A percentile compares a stretch with the other conserved stretches of the same genome.
These are phyloP conservation scores for Lactarius quietus DNA, from an alignment of 768 basidiomycete species.

Conservation along the genomic window DNA sequence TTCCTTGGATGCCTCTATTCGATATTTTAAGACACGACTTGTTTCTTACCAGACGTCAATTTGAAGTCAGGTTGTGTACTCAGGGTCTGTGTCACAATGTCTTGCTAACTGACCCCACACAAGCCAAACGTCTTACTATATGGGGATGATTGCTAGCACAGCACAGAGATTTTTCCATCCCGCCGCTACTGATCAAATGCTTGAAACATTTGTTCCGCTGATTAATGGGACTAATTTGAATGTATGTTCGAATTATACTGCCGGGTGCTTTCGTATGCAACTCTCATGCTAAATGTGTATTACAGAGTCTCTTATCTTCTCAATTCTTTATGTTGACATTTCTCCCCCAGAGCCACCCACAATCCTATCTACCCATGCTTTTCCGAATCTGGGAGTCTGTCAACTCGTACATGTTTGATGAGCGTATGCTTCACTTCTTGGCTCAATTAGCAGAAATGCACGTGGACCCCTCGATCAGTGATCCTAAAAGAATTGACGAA, in stretches of 20 bases:
- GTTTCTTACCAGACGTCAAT: constrained; percentile 72
- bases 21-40: constrained; percentile 67
- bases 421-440: constrained; percentile 83
- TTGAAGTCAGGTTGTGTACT: constrained; percentile 61
- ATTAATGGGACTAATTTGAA: constrained; percentile 73
- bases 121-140: constrained; percentile 73
- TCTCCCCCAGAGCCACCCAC: constrained; percentile 80
- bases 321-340: constrained; percentile 87
- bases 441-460: constrained; percentile 76
- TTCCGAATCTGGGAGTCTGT: constrained; percentile 86
- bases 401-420: constrained; percentile 87
- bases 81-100: background rate
- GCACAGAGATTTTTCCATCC: constrained; percentile 86
- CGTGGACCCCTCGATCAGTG: constrained; percentile 69
- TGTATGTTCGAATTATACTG: constrained; percentile 41
- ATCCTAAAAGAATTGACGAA: constrained; percentile 62
- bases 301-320: constrained; percentile 67
- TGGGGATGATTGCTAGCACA: constrained; percentile 66
- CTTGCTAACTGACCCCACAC: constrained; percentile 3
- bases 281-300: constrained; percentile 12
- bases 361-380: constrained; percentile 77
- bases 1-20: constrained; percentile 81
- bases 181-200: constrained; percentile 81
- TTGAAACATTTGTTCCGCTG: constrained; percentile 76
- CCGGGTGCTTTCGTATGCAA: background rate